Base-by-base conservation (phyloP, 1,139 yeast genomes). In the Yamadazyma sp. region DNA sequence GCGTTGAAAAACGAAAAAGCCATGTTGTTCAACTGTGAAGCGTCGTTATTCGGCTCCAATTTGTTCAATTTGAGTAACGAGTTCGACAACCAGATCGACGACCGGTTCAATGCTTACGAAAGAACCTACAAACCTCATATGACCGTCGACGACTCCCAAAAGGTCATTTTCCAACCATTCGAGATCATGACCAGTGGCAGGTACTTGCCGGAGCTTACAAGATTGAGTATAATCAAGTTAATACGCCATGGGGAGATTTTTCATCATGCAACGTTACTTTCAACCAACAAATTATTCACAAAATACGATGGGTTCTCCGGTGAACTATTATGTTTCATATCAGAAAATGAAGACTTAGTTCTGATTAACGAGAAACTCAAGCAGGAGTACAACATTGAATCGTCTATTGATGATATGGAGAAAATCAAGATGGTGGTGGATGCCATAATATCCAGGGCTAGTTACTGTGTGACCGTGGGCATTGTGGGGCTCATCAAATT, bases 141-240 rank as follows among this genome's bases (percentile, higher is more conserved):
- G 69, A 35, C 41, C 3, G 35, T 40, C 3, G 44, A 51, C 6
- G 75, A 67, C 41, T 64, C 64, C 3, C 31, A 31, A 3, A 50
- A 57, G 15, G 54, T 58, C 8, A 60, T 75, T 29, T 73, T 75
- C 51, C 83, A 79, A 53, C 84, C 84, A 1, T 58, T 70, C 33
- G 84, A 79, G 52, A 59, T 74, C 43, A 61, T 77, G 64, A 69
- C 79, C 28, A 65, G 79, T 36, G 84, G 83, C 1, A 61, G 83
- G 48, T 79, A 79, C 54, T 61, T 79, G 38, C 77, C 80, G 9
- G 84, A 79, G 50, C 55, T 77, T 41, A 58, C 73, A 5, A 59
- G 83, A 35, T 57, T 73, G 40, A 66, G 66, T 2, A 40, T 76
- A 31, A 51, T 62, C 23, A 73, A 68, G 34, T 51, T 70, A 47